Evolutionary conservation across 495 filamentous ascomycete species (phyloP).

Genomic region (Penicillium soppii): DNA sequence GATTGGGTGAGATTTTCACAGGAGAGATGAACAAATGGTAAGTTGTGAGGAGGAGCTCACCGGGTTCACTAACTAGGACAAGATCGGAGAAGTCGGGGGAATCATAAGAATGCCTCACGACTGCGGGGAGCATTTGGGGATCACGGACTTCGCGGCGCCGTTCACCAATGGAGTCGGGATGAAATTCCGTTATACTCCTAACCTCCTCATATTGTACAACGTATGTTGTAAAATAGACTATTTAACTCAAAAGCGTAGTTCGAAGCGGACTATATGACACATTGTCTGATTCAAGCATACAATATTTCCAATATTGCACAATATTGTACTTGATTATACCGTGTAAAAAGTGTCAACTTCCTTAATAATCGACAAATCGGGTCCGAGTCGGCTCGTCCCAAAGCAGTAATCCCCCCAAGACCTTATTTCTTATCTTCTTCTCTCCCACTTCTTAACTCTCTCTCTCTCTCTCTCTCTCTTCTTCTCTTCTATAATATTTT

Average conservation of each 20-base stretch:
- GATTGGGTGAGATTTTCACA: background rate
- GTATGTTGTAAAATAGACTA: background rate
- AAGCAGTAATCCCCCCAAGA: constrained; percentile 16
- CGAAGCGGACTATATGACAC: background rate
- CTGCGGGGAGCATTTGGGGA: constrained; percentile 17
- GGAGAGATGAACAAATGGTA: too few species aligned
- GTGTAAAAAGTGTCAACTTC: background rate
- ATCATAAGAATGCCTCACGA: constrained; percentile 8
- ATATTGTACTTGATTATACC: background rate
- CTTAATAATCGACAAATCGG: constrained; percentile 6
- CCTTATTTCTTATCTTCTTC: constrained; percentile 19
- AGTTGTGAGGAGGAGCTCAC: constrained; percentile 31
- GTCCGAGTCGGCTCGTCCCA: constrained; percentile 17
- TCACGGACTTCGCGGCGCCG: constrained; percentile 12
- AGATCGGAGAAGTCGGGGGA: constrained; percentile 22
- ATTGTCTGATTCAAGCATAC: background rate
- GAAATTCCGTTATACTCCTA: too few species aligned
- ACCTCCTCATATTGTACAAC: too few species aligned
- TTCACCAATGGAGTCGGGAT: constrained; percentile 11
- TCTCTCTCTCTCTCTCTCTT: constrained; percentile 9
- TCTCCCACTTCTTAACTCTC: constrained; percentile 16
- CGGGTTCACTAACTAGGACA: constrained; percentile 29
- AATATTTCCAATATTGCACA: background rate
- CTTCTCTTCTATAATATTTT: constrained; percentile 1
- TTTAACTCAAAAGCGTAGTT: background rate